Evolutionary conservation across 2,329 filamentous ascomycete genomes (phyloP), one percentile per base, ranked within the genome.

Genomic region (Elsinoe fawcettii): DNA sequence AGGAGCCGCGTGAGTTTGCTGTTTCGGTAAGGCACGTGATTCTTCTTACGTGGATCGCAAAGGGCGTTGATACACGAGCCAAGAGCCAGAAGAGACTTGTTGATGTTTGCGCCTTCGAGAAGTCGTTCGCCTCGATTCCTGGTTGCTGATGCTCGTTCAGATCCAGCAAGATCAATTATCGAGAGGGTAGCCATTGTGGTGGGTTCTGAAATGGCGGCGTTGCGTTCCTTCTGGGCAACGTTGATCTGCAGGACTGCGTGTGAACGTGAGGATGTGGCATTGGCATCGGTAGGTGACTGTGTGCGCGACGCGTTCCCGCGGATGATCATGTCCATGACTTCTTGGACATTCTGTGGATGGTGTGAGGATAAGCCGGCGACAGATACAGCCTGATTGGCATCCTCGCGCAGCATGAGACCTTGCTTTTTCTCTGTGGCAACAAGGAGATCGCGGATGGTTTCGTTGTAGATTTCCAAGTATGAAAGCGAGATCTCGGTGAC

Each of bases 321-420:
- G 57, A 99, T 87, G 68, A 99, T 96, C 82, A 99, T 96, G 67
- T 99, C 92, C 93, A 99, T 99, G 66, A 99, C 93, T 72, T 99
- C 86, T 68, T 95, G 84, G 12, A 75, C 93, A 68, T 92, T 89
- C 64, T 86, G 86, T 2, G 93, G 93, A 63, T 88, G 87, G 69
- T 96, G 90, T 66, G 90, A 96, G 2, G 90, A 93, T 44, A 99
- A 78, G 0, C 92, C 93, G 3, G 89, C 81, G 1, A 99, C 93
- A 0, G 89, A 93, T 6, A 99, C 93, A 9, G 88, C 84, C 70
- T 96, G 89, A 66, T 97, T 91, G 58, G 88, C 87, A 75, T 99
- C 93, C 73, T 99, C 93, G 49, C 93, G 86, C 39, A 99, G 80
- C 85, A 93, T 96, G 62, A 99, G 74, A 2, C 90, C 87, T 63